Evolutionary conservation across 805 yeast species (phyloP).

Genomic region (Phaffomyces antillensis): DNA sequence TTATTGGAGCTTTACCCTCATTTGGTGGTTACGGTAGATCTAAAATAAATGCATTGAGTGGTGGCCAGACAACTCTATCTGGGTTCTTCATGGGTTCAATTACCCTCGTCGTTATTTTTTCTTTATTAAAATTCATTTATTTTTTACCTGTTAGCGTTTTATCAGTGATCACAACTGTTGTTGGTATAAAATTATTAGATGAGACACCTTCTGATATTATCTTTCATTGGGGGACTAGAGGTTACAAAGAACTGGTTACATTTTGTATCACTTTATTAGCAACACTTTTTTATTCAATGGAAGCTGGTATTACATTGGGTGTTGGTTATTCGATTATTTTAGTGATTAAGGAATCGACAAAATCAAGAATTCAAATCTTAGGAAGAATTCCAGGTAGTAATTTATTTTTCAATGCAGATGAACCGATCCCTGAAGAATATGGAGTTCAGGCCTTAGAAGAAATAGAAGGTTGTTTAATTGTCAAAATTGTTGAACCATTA

Average conservation of each 20-base stretch:
- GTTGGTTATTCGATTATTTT: conserved; percentile 71
- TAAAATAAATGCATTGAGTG: conserved; percentile 78
- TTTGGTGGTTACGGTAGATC: conserved; percentile 97
- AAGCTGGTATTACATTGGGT: conserved; percentile 87
- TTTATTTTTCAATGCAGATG: conserved; percentile 67
- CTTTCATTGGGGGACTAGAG: conserved; percentile 68
- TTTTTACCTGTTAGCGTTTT: conserved; percentile 74
- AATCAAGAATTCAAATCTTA: conserved; percentile 77
- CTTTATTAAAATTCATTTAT: conserved; percentile 54
- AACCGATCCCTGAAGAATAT: conserved; percentile 31
- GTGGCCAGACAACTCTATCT: conserved; percentile 81
- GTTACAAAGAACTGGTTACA: conserved; percentile 70
- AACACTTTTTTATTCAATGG: conserved; percentile 71
- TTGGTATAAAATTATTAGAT: conserved; percentile 69
- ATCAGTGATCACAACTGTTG: conserved; percentile 71
- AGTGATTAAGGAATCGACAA: conserved; percentile 72
- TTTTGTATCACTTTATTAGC: conserved; percentile 56
- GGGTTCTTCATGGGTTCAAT: conserved; percentile 77
- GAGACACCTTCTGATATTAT: conserved; percentile 76
- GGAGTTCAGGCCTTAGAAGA: conserved; percentile 28
- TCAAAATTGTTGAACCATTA: conserved; percentile 81
- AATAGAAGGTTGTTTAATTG: conserved; percentile 67
- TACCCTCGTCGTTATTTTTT: conserved; percentile 58
- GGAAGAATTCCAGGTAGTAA: conserved; percentile 59
- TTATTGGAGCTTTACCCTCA: conserved; percentile 64